These are phyloP conservation scores for Alternaria ethzedia DNA, from an alignment of 2,329 filamentous ascomycete species.

Conservation along the genomic window DNA sequence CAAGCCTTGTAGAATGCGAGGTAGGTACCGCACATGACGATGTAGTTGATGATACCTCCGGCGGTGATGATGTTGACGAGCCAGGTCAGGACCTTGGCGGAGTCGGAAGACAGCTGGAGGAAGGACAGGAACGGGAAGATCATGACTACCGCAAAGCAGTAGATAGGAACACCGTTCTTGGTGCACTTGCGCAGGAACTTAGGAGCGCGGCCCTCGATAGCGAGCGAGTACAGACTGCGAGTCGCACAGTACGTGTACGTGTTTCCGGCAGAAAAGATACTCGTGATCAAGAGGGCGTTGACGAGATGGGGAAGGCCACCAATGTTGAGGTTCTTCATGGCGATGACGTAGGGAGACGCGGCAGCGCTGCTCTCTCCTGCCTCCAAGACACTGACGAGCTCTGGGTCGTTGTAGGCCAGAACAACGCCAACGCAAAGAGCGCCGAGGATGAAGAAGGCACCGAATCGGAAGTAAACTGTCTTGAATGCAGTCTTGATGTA, in stretches of 20 bases:
- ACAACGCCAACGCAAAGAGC: conserved; percentile 55
- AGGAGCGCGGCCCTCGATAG: conserved; percentile 61
- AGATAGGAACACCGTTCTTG: conserved; percentile 72
- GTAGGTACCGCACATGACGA: conserved; percentile 64
- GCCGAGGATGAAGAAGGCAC: conserved; percentile 55
- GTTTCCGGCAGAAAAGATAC: conserved; percentile 63
- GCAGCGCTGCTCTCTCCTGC: conserved; percentile 52
- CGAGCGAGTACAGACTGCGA: conserved; percentile 60
- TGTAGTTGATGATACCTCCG: conserved; percentile 61
- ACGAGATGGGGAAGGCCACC: conserved; percentile 62
- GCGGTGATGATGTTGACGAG: conserved; percentile 75
- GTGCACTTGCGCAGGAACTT: conserved; percentile 65
- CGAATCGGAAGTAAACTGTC: conserved; percentile 55
- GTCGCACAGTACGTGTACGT: conserved; percentile 62
- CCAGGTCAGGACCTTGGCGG: conserved; percentile 74
- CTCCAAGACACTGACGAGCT: conserved; percentile 63
- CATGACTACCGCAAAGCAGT: conserved; percentile 71
- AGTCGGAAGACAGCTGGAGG: conserved; percentile 70
- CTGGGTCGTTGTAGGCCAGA: conserved; percentile 71
- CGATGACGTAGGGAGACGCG: conserved; percentile 69
- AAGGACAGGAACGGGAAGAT: conserved; percentile 74
- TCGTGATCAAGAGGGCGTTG: conserved; percentile 63
- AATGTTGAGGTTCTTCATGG: conserved; percentile 63
- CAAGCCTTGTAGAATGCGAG: conserved; percentile 63
- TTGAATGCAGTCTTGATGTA: conserved; percentile 58